Base-by-base conservation (phyloP, 371 early-diverging fungal species). In the Actinomortierella ambigua region DNA sequence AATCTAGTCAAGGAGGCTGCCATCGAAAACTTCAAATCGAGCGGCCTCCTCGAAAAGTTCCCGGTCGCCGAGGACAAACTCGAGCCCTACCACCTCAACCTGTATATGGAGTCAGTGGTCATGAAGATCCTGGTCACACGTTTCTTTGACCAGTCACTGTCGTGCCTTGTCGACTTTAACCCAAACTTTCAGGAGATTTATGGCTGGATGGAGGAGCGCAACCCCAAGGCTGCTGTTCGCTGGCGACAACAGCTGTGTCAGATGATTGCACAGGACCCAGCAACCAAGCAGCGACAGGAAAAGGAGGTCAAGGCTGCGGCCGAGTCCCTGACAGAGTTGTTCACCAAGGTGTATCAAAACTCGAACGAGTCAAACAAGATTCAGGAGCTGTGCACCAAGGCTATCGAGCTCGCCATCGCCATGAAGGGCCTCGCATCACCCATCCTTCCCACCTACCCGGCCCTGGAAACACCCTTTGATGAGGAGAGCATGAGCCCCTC, bases 171-270 rank as follows among this genome's bases (percentile, higher is more conserved):
- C 20, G 79, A 78, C 20, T 77, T 81, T 56, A 85, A 87, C 52
- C 69, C 76, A 18, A 81, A 83, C n/a, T 87, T 79, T 65, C 61
- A 75, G 34, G 78, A 83, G 1, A 75, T 87, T 18, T 66, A 76
- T 34, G 56, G 65, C 13, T 87, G 87, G 87, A 70, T 87, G 51
- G 58, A 71, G 11, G 60, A 67, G 0, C 81, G 84, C 48, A 69
- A 77, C n/a, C 80, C 81, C 8, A 73, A 79, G 27, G 75, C 80
- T 20, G 77, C 84, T 0, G 77, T 84, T 7, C 82, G 87, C 34
- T 73, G 84, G 57, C 75, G 87, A 55, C 87, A 87, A 55, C 85
- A 87, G 50, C 78, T 87, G 54, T 82, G 84, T 14, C 75, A 79
- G 41, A 81, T 85, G 55, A 65, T 87, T 41, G 81, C 81, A 34